phyloP scores from a whole-genome alignment of 169 alveolate genomes.

The Babesia sp. region DNA sequence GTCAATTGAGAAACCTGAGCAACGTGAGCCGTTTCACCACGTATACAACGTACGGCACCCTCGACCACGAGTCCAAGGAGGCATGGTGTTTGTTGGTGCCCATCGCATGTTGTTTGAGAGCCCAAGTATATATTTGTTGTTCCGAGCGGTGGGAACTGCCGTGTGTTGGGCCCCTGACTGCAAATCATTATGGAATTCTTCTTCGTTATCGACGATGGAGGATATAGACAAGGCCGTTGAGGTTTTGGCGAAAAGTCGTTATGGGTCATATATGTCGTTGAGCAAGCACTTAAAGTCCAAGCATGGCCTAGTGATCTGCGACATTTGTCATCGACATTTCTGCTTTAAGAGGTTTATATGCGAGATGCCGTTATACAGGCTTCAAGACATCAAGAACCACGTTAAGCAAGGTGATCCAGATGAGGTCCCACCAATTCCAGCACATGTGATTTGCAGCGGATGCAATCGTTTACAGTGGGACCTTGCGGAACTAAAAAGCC shows the following conservation, averaged over 20 bases:
- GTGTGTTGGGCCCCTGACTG: conserved; percentile 66
- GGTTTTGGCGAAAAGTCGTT: background rate
- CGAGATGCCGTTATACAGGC: conserved; percentile 45
- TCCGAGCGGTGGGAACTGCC: conserved; percentile 42
- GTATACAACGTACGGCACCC: conserved; percentile 18
- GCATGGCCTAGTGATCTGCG: conserved; percentile 54
- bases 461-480: conserved; percentile 59
- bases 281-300: conserved; percentile 41
- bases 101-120: conserved; percentile 46
- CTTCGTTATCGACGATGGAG: background rate
- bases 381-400: conserved; percentile 24
- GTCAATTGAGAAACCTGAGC: conserved; percentile 13
- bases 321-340: conserved; percentile 41
- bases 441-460: conserved; percentile 58
- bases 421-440: conserved; percentile 36
- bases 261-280: conserved; percentile 17
- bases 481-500: conserved; percentile 45
- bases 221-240: conserved; percentile 16
- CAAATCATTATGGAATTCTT: conserved; percentile 32
- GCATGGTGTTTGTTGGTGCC: conserved; percentile 15
- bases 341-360: conserved; percentile 39
- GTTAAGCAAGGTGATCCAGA: conserved; percentile 49
- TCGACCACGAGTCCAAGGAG: conserved; percentile 21
- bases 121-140: conserved; percentile 42
- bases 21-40: conserved; percentile 11